A percentile compares a stretch with the other conserved stretches of the same genome.
Conservation (phyloP, 345 rosid species). For the Capsella bursapastoris region DNA sequence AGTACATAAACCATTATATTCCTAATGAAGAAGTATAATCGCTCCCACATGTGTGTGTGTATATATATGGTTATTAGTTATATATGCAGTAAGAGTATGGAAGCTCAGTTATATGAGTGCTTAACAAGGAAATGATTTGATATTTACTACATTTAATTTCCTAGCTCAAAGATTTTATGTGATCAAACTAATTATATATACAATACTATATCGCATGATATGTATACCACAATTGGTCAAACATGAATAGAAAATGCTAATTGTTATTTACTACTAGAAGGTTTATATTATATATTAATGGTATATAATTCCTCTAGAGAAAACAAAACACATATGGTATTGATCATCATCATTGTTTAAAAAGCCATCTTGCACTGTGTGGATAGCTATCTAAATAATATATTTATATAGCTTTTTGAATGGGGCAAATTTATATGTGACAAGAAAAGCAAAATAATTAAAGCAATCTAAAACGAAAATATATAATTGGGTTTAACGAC, state of each 20-base stretch:
- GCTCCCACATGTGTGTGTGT: conserved; percentile 4
- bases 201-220: not conserved
- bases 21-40: no score
- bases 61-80: not conserved
- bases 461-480: conserved; percentile 20
- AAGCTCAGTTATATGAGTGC: not conserved
- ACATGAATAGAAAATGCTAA: conserved; percentile 10
- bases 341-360: conserved; percentile 31
- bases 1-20: no score
- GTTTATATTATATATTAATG: conserved; percentile 5
- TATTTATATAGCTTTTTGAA: not conserved
- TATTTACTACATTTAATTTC: not conserved
- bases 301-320: not conserved
- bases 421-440: not conserved
- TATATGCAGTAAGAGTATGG: not conserved
- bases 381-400: conserved; percentile 23
- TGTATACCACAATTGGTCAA: not conserved
- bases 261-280: conserved; percentile 9
- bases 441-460: not conserved
- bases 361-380: conserved; percentile 1
- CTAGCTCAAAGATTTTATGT: not conserved
- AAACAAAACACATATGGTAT: conserved; percentile 23
- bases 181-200: conserved; percentile 4
- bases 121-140: not conserved
- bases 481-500: conserved; percentile 30